Evolutionary conservation across 2,329 filamentous ascomycete genomes (phyloP), one percentile per base, ranked within the genome.

Genomic region (Fusarium foetens): DNA sequence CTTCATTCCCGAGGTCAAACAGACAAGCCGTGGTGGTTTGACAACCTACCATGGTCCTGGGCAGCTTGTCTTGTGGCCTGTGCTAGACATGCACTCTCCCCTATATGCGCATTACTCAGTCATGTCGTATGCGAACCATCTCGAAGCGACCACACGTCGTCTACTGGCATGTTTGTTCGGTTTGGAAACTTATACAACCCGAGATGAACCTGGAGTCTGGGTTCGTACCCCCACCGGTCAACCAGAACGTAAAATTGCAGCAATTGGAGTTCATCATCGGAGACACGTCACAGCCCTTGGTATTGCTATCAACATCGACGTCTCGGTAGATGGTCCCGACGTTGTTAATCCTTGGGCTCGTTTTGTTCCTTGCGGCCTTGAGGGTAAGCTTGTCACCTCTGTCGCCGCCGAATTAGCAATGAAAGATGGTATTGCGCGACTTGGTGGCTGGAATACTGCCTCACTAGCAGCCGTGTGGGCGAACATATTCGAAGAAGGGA

Each of bases 31-130:
- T 60, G 96, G 96, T 68, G 96, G 96, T 0, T 90, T 97, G 73
- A 95, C 94, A 0, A 98, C 96, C 6, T 98, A 97, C 84, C 96
- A 99, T 80, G 96, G 95, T 0, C 96, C 95, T 0, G 95, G 95
- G 0, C 96, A 99, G 80, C 83, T 97, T 53, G 93, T 98, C 39
- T 90, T 95, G n/a, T 99, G 97, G 85, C 94, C 95, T 6, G 89
- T 98, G 55, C 80, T 97, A n/a, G 94, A 97, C 80, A 87, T 98
- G 63, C 89, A 89, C 60, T 86, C 88, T 11, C 77, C 81, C 1
- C 72, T 81, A 16, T 88, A 94, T 72, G 83, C 84, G 1, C 84
- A 78, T 49, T 85, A 96, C 25, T 91, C 88, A 8, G 92, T 96
- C 17, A 86, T 93, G 23, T 89, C 88, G 68, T 97, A 97, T 82